These are phyloP conservation scores for Calophaca sinica DNA, from an alignment of 306 rosid species.

Conservation along the genomic window DNA sequence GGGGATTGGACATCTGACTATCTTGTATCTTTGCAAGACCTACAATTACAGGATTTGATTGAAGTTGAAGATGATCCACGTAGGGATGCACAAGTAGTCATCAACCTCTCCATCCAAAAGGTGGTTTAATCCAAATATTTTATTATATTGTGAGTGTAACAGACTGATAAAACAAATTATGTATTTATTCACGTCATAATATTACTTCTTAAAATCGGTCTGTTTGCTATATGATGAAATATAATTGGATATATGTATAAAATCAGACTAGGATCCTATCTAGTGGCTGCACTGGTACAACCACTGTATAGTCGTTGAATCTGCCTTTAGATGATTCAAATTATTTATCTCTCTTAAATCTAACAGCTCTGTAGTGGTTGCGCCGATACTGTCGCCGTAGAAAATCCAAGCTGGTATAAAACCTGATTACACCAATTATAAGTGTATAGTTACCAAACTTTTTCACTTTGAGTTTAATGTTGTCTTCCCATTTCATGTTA, in stretches of 20 bases:
- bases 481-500: neutral
- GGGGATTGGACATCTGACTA: conserved; percentile 78
- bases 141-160: conserved; percentile 1
- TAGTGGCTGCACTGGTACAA: too few species aligned
- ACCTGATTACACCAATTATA: neutral
- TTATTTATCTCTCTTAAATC: too few species aligned
- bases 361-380: too few species aligned
- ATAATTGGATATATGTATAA: too few species aligned
- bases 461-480: neutral
- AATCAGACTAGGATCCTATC: too few species aligned
- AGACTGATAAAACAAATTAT: neutral
- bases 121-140: conserved; percentile 48
- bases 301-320: too few species aligned
- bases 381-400: too few species aligned
- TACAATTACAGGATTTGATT: conserved; percentile 72
- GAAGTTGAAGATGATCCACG: conserved; percentile 56
- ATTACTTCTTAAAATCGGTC: too few species aligned
- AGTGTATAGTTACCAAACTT: neutral
- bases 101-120: conserved; percentile 77
- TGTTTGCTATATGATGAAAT: too few species aligned
- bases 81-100: conserved; percentile 66
- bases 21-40: conserved; percentile 72
- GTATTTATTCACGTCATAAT: too few species aligned
- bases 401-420: too few species aligned
- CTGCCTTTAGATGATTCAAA: too few species aligned